phyloP scores from a whole-genome alignment of 2,329 filamentous ascomycete genomes.

The Curvularia sp. region DNA sequence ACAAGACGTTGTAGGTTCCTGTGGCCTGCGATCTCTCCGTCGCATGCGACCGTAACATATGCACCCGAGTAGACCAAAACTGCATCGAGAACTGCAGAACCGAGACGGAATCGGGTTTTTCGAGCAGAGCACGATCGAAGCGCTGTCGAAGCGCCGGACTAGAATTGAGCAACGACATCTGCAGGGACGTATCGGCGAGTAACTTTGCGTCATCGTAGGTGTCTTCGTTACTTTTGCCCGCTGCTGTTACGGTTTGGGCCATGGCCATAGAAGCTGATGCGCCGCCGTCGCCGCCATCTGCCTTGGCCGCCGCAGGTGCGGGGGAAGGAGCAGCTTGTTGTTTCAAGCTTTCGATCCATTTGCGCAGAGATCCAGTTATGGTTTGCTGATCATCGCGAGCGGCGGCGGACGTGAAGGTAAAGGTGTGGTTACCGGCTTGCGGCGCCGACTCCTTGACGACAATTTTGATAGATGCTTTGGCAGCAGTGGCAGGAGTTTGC shows the following conservation, averaged over 20 bases:
- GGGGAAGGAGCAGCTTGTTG: conserved; percentile 50
- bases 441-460: conserved; percentile 71
- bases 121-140: conserved; percentile 82
- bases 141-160: conserved; percentile 78
- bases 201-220: conserved; percentile 85
- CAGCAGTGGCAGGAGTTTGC: conserved; percentile 84
- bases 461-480: conserved; percentile 94
- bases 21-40: conserved; percentile 86
- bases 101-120: conserved; percentile 84
- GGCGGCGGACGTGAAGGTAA: conserved; percentile 84
- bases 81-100: conserved; percentile 84
- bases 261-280: conserved; percentile 76
- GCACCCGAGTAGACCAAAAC: conserved; percentile 91
- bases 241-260: conserved; percentile 66
- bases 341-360: conserved; percentile 75
- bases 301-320: conserved; percentile 36
- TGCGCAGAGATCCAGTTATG: conserved; percentile 81
- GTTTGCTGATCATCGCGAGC: conserved; percentile 84
- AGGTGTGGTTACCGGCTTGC: conserved; percentile 76
- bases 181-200: conserved; percentile 78
- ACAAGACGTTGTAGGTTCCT: conserved; percentile 92
- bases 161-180: conserved; percentile 85
- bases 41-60: conserved; percentile 85
- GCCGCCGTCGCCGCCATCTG: conserved; percentile 32
- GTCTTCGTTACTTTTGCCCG: conserved; percentile 59